Percentiles rank a stretch among this genome's conserved stretches.
phyloP scores from a whole-genome alignment of 148 eudicot genomes.

The Vaccinium corymbosum region DNA sequence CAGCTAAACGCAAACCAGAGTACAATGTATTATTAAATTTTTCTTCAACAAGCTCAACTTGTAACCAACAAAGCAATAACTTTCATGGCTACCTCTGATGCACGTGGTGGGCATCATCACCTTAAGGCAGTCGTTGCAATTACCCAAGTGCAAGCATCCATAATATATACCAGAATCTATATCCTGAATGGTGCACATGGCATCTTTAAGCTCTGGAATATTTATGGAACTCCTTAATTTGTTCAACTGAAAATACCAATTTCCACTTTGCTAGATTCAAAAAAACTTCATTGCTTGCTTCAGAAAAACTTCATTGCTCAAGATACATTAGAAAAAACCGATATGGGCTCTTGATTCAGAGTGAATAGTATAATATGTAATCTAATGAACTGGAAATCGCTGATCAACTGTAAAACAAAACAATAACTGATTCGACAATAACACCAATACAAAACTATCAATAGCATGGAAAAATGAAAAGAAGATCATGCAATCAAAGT shows the following conservation, averaged over 20 bases:
- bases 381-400: not conserved
- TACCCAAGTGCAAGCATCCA: not conserved
- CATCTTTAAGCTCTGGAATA: not conserved
- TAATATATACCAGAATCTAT: not conserved
- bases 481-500: not conserved
- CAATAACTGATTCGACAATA: not conserved
- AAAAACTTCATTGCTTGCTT: not conserved
- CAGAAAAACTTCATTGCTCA: not conserved
- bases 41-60: not conserved
- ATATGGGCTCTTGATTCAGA: not conserved
- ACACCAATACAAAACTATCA: not conserved
- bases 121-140: not conserved
- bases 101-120: not conserved
- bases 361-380: too few relatives aligned
- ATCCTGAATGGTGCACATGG: not conserved
- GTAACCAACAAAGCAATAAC: constrained; percentile 10
- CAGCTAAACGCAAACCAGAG: not conserved
- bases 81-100: not conserved
- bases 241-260: not conserved
- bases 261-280: not conserved
- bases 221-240: not conserved
- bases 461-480: not conserved
- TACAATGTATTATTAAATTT: not conserved
- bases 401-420: not conserved
- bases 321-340: not conserved